A percentile compares a stretch with the other conserved stretches of the same genome.
Conservation (phyloP, 169 alveolate species). For the Plasmodium gonderi region DNA sequence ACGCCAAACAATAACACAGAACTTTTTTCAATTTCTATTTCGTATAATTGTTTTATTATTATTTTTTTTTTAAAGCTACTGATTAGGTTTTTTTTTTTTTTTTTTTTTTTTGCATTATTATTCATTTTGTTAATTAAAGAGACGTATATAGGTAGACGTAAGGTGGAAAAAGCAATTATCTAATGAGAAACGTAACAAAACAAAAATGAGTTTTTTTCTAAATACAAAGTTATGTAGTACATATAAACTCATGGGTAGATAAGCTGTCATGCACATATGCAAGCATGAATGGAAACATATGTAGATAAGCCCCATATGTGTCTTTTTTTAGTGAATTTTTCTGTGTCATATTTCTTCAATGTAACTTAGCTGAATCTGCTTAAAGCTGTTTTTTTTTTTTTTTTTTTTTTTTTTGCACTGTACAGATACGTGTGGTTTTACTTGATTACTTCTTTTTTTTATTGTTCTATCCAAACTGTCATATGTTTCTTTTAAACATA, state of each 20-base stretch:
- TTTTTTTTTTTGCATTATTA: not conserved
- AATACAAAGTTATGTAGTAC: not conserved
- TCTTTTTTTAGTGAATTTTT: too few relatives aligned
- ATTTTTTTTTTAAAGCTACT: not conserved
- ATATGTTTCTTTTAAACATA: too few relatives aligned
- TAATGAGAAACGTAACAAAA: not conserved
- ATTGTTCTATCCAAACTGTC: not conserved
- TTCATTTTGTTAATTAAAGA: not conserved
- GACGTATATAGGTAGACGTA: not conserved
- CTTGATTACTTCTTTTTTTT: too few relatives aligned
- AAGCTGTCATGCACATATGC: not conserved
- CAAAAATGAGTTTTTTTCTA: not conserved
- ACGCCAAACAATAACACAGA: too few relatives aligned
- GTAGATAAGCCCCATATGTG: too few relatives aligned
- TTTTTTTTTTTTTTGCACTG: not conserved
- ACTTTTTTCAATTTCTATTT: too few relatives aligned
- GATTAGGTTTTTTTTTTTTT: not conserved
- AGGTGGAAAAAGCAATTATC: not conserved
- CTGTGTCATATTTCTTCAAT: not conserved
- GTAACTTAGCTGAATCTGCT: not conserved
- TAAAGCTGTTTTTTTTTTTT: not conserved
- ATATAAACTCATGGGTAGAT: not conserved
- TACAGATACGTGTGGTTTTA: not conserved
- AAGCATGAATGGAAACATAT: too few relatives aligned
- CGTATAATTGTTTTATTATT: not conserved